These are phyloP conservation scores for Chalciporus piperatus DNA, from an alignment of 768 basidiomycete species.

Conservation along the genomic window DNA sequence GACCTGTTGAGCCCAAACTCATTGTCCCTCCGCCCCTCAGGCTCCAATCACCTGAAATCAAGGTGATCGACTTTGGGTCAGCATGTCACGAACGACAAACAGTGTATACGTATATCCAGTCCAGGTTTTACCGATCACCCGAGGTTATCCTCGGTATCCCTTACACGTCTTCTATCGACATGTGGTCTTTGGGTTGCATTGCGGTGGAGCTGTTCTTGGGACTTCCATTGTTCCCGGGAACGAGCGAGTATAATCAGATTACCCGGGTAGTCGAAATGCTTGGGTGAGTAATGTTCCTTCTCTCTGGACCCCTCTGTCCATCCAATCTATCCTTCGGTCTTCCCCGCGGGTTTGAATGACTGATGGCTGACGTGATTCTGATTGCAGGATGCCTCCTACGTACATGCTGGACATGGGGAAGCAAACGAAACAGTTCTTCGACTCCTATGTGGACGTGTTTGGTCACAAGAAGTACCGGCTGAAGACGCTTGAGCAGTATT, in stretches of 20 bases:
- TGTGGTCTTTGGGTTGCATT: slow-evolving; percentile 99
- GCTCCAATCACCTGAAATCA: slow-evolving; percentile 95
- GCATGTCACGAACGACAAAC: slow-evolving; percentile 99
- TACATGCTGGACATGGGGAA: slow-evolving; percentile 97
- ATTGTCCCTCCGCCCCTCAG: slow-evolving; percentile 37
- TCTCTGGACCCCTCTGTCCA: neutral
- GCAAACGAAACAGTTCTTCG: slow-evolving; percentile 93
- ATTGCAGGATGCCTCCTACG: slow-evolving; percentile 73
- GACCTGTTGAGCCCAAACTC: neutral
- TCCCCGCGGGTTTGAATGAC: neutral
- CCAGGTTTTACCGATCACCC: slow-evolving; percentile 96
- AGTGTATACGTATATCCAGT: slow-evolving; percentile 99
- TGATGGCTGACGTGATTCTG: slow-evolving; percentile 1
- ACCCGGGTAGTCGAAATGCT: slow-evolving; percentile 98
- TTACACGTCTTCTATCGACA: slow-evolving; percentile 94
- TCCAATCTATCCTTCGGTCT: neutral
- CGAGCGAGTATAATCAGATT: slow-evolving; percentile 98
- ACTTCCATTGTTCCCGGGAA: slow-evolving; percentile 94
- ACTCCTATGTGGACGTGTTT: slow-evolving; percentile 66
- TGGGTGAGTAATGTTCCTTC: slow-evolving; percentile 57
- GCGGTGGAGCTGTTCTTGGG: slow-evolving; percentile 98
- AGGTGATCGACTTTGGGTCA: slow-evolving; percentile 98
- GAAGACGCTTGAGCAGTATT: slow-evolving; percentile 93
- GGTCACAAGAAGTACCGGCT: slow-evolving; percentile 83
- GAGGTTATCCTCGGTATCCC: slow-evolving; percentile 95